Evolutionary conservation across 495 filamentous ascomycete genomes (phyloP).

Genomic region (Lophium mytilinum): DNA sequence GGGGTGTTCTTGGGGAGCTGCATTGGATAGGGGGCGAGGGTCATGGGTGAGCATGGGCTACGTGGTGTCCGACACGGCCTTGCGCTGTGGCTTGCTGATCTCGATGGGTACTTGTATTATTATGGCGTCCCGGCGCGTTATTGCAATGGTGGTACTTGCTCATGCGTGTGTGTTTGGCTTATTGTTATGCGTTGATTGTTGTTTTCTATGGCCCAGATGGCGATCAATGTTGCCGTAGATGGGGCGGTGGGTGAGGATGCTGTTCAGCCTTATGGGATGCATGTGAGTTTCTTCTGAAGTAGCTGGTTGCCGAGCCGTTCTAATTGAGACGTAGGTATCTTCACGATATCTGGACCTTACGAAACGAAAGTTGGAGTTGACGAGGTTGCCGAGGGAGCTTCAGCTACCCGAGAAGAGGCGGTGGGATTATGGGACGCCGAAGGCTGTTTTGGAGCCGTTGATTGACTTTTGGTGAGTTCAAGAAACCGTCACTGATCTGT

Average conservation of each 20-base stretch:
- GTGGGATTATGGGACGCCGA: constrained; percentile 33
- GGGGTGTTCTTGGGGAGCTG: too few relatives aligned
- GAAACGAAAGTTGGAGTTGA: constrained; percentile 34
- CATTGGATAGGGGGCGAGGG: too few relatives aligned
- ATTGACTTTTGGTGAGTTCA: constrained; percentile 33
- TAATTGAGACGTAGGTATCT: constrained; percentile 23
- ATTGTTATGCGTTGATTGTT: too few relatives aligned
- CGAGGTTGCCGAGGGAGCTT: constrained; percentile 30
- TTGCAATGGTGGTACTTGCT: too few relatives aligned
- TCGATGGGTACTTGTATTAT: too few relatives aligned
- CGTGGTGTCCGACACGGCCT: too few relatives aligned
- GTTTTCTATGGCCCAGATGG: background rate
- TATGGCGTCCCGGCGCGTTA: too few relatives aligned
- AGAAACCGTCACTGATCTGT: background rate
- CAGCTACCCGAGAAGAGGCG: constrained; percentile 16
- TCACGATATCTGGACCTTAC: constrained; percentile 35
- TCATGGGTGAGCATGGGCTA: too few relatives aligned
- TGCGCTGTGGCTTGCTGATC: too few relatives aligned
- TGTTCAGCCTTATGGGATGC: constrained; percentile 24
- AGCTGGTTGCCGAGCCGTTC: background rate
- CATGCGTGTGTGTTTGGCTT: too few relatives aligned
- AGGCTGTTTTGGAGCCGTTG: constrained; percentile 30
- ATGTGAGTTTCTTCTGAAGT: constrained; percentile 12
- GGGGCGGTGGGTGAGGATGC: constrained; percentile 3
- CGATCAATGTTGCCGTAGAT: background rate